These are phyloP conservation scores for Solanum clarkiae DNA, from an alignment of 257 asterid genomes.

Conservation along the genomic window DNA sequence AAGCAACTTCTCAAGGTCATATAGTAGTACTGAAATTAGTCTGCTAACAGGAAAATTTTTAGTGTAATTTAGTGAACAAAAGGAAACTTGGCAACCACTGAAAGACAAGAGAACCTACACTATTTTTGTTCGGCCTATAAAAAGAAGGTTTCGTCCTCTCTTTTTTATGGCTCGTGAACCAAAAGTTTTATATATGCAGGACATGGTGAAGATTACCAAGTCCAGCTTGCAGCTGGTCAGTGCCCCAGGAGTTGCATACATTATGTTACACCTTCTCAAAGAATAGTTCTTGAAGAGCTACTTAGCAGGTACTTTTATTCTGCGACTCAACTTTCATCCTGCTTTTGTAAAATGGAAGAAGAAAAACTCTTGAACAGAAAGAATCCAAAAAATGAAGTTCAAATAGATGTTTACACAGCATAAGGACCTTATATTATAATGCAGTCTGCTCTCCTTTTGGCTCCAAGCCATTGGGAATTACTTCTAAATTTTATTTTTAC, in stretches of 20 bases:
- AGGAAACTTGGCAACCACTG: not conserved
- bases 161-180: not conserved
- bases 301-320: constrained; percentile 37
- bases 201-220: constrained; percentile 45
- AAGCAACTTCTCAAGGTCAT: constrained; percentile 68
- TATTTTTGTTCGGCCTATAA: not conserved
- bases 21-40: not conserved
- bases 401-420: not conserved
- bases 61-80: not conserved
- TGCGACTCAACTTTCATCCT: not conserved
- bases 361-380: not conserved
- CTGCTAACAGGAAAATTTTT: not conserved
- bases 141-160: not conserved
- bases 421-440: not conserved
- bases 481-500: not conserved
- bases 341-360: not conserved
- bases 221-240: constrained; percentile 65
- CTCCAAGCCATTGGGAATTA: not conserved
- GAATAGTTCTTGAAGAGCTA: constrained; percentile 79
- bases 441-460: not conserved
- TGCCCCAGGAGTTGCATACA: constrained; percentile 88
- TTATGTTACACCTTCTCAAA: constrained; percentile 83
- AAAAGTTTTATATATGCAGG: constrained; percentile 22
- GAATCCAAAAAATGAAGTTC: not conserved
- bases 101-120: not conserved